Base-by-base conservation (phyloP, 805 yeast genomes). In the Candida michaelii region DNA sequence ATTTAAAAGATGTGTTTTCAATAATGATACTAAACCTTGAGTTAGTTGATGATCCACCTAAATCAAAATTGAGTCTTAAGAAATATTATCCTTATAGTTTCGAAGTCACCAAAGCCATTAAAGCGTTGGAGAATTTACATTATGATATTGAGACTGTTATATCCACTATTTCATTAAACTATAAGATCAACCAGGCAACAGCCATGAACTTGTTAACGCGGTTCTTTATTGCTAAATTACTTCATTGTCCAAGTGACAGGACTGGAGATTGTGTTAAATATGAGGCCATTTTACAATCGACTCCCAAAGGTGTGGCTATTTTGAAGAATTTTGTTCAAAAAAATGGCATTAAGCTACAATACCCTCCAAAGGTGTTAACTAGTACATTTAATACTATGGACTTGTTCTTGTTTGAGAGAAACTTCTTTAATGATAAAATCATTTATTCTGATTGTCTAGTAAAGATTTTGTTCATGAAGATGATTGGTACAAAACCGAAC, bases 251-350 rank as follows among this genome's bases (percentile, higher is more conserved):
- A 0, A 76, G 78, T 2, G 89, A 85, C 48, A 66, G 91, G 52
- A 88, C 96, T 0, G 58, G 85, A 32, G 49, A 57, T 11, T 63
- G 58, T 31, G 71, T 82, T 5, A 74, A 73, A 39, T 62, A 54
- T 0, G 27, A 27, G 4, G 12, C 17, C 2, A 66, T 62, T 3
- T 56, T 88, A 21, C 97, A 91, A 56, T 96, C 96, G 3, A 88
- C 97, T 0, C 89, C 97, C 0, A 91, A 91, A 55, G 98, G 97
- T 1, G 80, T 89, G 6, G 82, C 89, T 0, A 55, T 88, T 0
- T 60, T 90, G 2, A 79, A 78, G 38, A 66, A 71, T 13, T 88
- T 82, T 57, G 80, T 84, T 47, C 66, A 70, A 39, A 75, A 68
- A 31, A 60, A 73, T 36, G 95, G 89, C 0, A 59, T 81, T 36